These are phyloP conservation scores for Sequoia sempervirens DNA, from an alignment of 75 land plant genomes.

Conservation along the genomic window DNA sequence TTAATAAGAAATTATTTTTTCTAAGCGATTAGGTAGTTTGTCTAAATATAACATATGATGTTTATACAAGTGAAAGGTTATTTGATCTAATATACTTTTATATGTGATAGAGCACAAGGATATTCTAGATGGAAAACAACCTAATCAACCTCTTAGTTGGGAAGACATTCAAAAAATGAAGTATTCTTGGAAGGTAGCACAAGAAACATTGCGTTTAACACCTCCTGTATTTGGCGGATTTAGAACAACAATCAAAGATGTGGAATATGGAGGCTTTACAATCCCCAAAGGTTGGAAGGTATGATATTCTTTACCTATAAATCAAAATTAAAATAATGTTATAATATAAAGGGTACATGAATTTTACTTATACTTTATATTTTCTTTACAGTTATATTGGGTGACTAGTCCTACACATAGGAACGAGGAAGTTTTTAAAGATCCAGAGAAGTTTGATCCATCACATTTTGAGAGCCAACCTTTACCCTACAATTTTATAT, in stretches of 20 bases:
- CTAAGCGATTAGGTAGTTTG: neutral
- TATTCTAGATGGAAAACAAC: slow-evolving; percentile 15
- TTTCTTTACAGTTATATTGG: slow-evolving; percentile 35
- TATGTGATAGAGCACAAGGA: slow-evolving; percentile 35
- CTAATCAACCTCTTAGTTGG: slow-evolving; percentile 22
- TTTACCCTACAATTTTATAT: slow-evolving; percentile 42
- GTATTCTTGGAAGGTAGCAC: slow-evolving; percentile 47
- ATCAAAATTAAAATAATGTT: too few relatives aligned
- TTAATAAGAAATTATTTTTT: neutral
- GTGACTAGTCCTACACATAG: slow-evolving; percentile 29
- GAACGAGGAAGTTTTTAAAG: slow-evolving; percentile 31
- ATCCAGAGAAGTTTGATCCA: slow-evolving; percentile 64
- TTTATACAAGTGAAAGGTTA: too few relatives aligned
- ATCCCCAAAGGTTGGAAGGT: slow-evolving; percentile 71
- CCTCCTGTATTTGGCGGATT: slow-evolving; percentile 41
- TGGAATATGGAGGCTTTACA: slow-evolving; percentile 43
- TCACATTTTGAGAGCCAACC: slow-evolving; percentile 36
- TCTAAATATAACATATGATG: too few relatives aligned
- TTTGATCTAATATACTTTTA: too few relatives aligned
- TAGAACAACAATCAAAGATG: slow-evolving; percentile 33
- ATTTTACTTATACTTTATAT: neutral
- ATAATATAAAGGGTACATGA: too few relatives aligned
- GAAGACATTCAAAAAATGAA: slow-evolving; percentile 46
- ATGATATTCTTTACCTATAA: neutral
- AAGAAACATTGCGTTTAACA: slow-evolving; percentile 37